Conservation (phyloP, 2,329 filamentous ascomycete species). For the Mariannaea elegans region DNA sequence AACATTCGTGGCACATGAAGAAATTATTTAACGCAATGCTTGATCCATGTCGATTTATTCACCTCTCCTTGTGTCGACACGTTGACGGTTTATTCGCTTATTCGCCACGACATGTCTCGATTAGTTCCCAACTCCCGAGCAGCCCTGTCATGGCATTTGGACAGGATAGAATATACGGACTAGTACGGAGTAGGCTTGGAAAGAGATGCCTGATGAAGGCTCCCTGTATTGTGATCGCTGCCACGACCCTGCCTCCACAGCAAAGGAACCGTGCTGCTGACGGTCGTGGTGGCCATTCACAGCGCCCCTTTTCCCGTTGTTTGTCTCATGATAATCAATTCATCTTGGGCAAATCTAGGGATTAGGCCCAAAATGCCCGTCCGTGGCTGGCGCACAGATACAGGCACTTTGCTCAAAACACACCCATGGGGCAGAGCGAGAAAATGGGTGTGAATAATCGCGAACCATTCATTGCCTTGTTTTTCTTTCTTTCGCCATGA, state of each 20-base stretch:
- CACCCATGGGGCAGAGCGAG: neutral
- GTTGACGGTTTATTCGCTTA: no score
- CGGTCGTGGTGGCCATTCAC: neutral
- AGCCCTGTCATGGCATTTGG: neutral
- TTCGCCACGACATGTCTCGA: neutral
- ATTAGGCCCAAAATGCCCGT: neutral
- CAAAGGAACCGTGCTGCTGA: neutral
- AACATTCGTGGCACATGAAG: no score
- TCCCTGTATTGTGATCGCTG: neutral
- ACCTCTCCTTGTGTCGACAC: no score
- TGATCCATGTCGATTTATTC: no score
- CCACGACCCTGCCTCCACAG: neutral
- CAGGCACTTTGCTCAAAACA: neutral
- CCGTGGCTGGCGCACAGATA: slow-evolving; percentile 2
- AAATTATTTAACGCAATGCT: no score
- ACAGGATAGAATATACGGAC: no score
- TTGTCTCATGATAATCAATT: slow-evolving; percentile 2
- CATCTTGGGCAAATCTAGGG: slow-evolving; percentile 8
- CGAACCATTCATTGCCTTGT: neutral
- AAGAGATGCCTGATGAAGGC: no score
- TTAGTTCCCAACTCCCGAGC: neutral
- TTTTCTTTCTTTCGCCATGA: slow-evolving; percentile 1
- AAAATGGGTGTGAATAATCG: neutral
- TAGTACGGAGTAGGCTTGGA: no score
- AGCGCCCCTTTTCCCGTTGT: neutral